Conservation (phyloP, 1,284 basidiomycete species). For the Leccinum pachyderme region DNA sequence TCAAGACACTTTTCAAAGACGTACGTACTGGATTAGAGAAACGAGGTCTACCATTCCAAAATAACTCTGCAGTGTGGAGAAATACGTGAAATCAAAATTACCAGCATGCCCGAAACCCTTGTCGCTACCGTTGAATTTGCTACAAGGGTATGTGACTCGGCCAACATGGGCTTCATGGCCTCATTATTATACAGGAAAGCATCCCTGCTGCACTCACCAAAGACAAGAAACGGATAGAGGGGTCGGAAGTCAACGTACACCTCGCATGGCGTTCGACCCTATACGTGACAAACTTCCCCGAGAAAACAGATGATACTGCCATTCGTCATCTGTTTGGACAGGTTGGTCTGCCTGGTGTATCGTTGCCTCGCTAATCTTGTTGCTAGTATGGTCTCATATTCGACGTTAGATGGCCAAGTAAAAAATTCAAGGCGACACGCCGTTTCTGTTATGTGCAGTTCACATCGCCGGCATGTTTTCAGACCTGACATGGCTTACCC, state of each 20-base stretch:
- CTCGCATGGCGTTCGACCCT: constrained; percentile 93
- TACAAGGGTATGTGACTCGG: constrained; percentile 51
- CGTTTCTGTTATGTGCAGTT: constrained; percentile 97
- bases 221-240: constrained; percentile 84
- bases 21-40: constrained; percentile 45
- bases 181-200: constrained; percentile 51
- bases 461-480: constrained; percentile 67
- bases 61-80: constrained; percentile 67
- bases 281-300: constrained; percentile 96
- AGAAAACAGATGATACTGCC: constrained; percentile 75
- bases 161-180: background rate
- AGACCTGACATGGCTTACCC: background rate
- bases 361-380: constrained; percentile 7
- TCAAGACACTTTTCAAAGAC: constrained; percentile 81
- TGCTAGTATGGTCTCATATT: constrained; percentile 84
- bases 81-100: constrained; percentile 78
- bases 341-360: constrained; percentile 40
- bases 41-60: constrained; percentile 8
- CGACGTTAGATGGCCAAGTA: constrained; percentile 97
- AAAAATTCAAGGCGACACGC: constrained; percentile 87
- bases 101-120: constrained; percentile 50
- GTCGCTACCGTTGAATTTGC: constrained; percentile 84
- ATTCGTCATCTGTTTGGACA: constrained; percentile 78
- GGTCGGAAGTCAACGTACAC: constrained; percentile 76
- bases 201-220: constrained; percentile 87